These are phyloP conservation scores for Cordia subcordata DNA, from an alignment of 257 asterid species.

Conservation along the genomic window DNA sequence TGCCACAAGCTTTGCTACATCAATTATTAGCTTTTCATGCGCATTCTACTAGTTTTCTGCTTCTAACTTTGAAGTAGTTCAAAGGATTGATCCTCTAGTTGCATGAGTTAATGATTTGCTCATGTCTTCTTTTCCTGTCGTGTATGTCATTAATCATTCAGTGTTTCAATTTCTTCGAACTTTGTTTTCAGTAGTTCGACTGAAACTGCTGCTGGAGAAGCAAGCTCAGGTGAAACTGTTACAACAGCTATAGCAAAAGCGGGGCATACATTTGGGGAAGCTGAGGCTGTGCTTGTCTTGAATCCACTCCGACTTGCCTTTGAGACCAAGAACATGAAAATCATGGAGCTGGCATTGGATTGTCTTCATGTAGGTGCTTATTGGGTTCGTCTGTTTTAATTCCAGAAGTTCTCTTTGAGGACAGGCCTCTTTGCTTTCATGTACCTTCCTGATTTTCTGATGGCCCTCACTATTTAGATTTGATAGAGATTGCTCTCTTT, in stretches of 20 bases:
- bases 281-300: constrained; percentile 87
- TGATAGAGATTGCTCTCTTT: too few relatives aligned
- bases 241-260: constrained; percentile 65
- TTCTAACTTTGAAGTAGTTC: neutral
- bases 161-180: constrained; percentile 15
- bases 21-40: neutral
- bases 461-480: too few relatives aligned
- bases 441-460: too few relatives aligned
- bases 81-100: too few relatives aligned
- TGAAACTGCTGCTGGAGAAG: constrained; percentile 41
- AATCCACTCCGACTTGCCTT: constrained; percentile 86
- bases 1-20: neutral
- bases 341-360: constrained; percentile 97
- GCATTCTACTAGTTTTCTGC: neutral
- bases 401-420: neutral
- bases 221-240: constrained; percentile 39
- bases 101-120: too few relatives aligned
- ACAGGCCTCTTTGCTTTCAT: constrained; percentile 3
- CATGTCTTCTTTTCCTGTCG: too few relatives aligned
- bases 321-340: constrained; percentile 80
- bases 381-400: constrained; percentile 15
- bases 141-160: too few relatives aligned
- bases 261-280: constrained; percentile 71
- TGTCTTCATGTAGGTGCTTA: constrained; percentile 91
- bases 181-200: constrained; percentile 40